Evolutionary conservation across 306 rosid species (phyloP).

Genomic region (Potentilla sterilis): DNA sequence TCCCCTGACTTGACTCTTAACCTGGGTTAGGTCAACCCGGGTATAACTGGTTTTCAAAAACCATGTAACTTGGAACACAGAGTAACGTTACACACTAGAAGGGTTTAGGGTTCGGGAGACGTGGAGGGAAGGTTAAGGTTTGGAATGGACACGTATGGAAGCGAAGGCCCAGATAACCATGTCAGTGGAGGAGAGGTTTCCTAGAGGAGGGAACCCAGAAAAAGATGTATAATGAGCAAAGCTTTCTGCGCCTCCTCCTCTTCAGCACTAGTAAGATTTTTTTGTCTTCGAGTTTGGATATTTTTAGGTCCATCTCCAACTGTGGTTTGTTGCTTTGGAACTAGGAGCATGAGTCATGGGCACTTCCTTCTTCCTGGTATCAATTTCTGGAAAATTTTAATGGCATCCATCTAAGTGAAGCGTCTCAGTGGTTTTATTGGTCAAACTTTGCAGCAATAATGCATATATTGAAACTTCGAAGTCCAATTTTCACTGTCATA

Average conservation of each 20-base stretch:
- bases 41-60: background rate
- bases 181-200: background rate
- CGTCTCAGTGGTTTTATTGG: background rate
- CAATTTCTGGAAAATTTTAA: background rate
- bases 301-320: background rate
- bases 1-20: background rate
- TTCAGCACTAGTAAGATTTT: background rate
- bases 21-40: background rate
- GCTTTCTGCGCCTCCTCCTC: background rate
- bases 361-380: background rate
- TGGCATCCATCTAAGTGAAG: background rate
- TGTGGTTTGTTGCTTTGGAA: constrained; percentile 2
- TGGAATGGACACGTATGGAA: constrained; percentile 9
- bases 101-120: background rate
- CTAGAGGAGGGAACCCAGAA: background rate
- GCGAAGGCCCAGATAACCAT: background rate
- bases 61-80: background rate
- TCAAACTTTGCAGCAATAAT: background rate
- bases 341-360: background rate
- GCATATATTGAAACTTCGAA: too few species aligned
- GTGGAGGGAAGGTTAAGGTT: background rate
- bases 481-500: too few species aligned
- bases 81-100: background rate
- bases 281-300: background rate
- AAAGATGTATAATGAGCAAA: too few species aligned